phyloP scores from a whole-genome alignment of 805 yeast species.

The Dipodascus geniculatus region DNA sequence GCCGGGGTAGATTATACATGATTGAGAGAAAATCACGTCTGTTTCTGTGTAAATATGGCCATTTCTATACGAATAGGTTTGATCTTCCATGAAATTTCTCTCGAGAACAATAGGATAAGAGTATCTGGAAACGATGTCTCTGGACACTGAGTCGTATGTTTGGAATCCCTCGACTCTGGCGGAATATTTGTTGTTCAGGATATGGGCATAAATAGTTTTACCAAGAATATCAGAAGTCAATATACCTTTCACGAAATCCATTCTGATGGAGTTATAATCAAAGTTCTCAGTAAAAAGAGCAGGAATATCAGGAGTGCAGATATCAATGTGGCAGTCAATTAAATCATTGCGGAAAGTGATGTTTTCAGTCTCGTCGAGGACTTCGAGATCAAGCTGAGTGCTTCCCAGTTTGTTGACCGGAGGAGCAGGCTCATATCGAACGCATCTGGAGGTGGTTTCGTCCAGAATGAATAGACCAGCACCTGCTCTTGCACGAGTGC shows the following conservation, averaged over 20 bases:
- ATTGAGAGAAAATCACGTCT: slow-evolving; percentile 81
- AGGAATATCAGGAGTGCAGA: slow-evolving; percentile 89
- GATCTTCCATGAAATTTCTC: slow-evolving; percentile 57
- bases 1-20: slow-evolving; percentile 72
- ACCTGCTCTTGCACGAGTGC: slow-evolving; percentile 69
- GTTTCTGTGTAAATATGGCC: slow-evolving; percentile 84
- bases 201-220: slow-evolving; percentile 81
- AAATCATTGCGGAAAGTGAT: slow-evolving; percentile 80
- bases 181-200: slow-evolving; percentile 71
- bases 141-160: slow-evolving; percentile 83
- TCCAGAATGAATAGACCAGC: slow-evolving; percentile 82
- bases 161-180: slow-evolving; percentile 94
- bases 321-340: slow-evolving; percentile 93
- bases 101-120: slow-evolving; percentile 88
- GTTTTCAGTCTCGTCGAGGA: slow-evolving; percentile 53
- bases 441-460: slow-evolving; percentile 58
- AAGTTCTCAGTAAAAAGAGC: slow-evolving; percentile 93
- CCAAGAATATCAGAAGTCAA: slow-evolving; percentile 81
- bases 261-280: slow-evolving; percentile 78
- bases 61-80: slow-evolving; percentile 67
- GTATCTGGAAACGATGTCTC: slow-evolving; percentile 86
- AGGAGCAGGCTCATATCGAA: slow-evolving; percentile 74
- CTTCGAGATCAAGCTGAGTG: slow-evolving; percentile 69
- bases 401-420: slow-evolving; percentile 31
- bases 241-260: slow-evolving; percentile 85